Conservation (phyloP, 2,329 filamentous ascomycete genomes). For the Sclerotinia sclerotiorum region DNA sequence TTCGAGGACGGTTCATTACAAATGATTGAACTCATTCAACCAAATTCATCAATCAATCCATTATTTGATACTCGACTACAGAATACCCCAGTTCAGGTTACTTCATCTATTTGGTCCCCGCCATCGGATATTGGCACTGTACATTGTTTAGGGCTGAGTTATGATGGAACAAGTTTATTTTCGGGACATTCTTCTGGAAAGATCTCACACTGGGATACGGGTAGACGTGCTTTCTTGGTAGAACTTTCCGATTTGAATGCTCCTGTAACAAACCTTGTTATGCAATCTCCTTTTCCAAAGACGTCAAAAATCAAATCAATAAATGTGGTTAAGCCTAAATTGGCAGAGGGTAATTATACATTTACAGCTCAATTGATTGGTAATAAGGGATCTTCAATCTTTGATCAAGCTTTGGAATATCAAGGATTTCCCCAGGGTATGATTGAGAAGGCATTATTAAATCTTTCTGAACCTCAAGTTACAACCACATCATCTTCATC, state of each 20-base stretch:
- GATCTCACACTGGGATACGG: slow-evolving; percentile 77
- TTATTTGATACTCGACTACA: slow-evolving; percentile 50
- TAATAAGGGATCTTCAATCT: slow-evolving; percentile 32
- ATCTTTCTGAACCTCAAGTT: slow-evolving; percentile 42
- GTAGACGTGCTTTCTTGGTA: slow-evolving; percentile 33
- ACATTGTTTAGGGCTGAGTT: slow-evolving; percentile 70
- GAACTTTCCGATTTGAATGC: slow-evolving; percentile 59
- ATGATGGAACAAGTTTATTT: slow-evolving; percentile 77
- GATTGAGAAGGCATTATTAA: slow-evolving; percentile 52
- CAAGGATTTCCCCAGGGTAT: slow-evolving; percentile 40
- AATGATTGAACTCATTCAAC: slow-evolving; percentile 68
- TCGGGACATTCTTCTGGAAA: slow-evolving; percentile 81
- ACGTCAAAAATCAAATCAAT: slow-evolving; percentile 50
- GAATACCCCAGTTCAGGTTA: slow-evolving; percentile 57
- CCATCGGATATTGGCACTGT: slow-evolving; percentile 52
- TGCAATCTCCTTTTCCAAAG: slow-evolving; percentile 62
- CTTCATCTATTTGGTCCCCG: slow-evolving; percentile 49
- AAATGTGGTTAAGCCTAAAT: slow-evolving; percentile 77
- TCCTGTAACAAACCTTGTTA: slow-evolving; percentile 77
- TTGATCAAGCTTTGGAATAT: slow-evolving; percentile 30
- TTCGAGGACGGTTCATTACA: slow-evolving; percentile 80
- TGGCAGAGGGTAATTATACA: slow-evolving; percentile 63
- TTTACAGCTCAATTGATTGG: slow-evolving; percentile 62
- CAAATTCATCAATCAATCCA: slow-evolving; percentile 44
- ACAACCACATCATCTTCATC: background rate